These are phyloP conservation scores for Fusarium bactridioides DNA, from an alignment of 2,329 filamentous ascomycete genomes.

Conservation along the genomic window DNA sequence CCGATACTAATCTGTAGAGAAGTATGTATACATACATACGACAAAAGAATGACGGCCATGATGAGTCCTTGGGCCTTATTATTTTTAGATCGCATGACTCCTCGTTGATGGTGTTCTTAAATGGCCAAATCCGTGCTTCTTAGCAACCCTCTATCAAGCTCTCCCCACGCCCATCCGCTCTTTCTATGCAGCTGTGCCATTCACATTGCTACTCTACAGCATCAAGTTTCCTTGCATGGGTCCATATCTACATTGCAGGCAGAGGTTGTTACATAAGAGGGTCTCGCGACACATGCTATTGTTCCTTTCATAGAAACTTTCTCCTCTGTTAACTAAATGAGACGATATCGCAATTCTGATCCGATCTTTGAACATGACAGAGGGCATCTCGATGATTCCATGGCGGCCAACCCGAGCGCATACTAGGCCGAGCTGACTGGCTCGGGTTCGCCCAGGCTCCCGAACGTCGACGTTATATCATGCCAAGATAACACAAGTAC, in stretches of 20 bases:
- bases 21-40: neutral
- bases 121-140: neutral
- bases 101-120: neutral
- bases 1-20: neutral
- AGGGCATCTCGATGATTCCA: slow-evolving; percentile 12
- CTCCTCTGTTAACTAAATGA: neutral
- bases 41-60: neutral
- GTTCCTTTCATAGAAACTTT: neutral
- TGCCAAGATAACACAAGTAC: neutral
- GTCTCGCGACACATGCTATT: neutral
- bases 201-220: slow-evolving; percentile 14
- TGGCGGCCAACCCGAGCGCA: slow-evolving; percentile 1
- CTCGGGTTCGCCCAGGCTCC: slow-evolving; percentile 1
- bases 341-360: neutral
- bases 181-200: slow-evolving; percentile 7
- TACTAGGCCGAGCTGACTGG: neutral
- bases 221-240: slow-evolving; percentile 24
- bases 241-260: slow-evolving; percentile 12
- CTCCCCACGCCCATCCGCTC: slow-evolving; percentile 7
- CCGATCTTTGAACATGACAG: neutral
- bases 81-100: slow-evolving; percentile 13
- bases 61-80: slow-evolving; percentile 8
- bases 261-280: neutral
- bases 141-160: neutral
- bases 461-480: neutral